These are phyloP conservation scores for Mortierella sp. DNA, from an alignment of 371 early-diverging fungal genomes.

Conservation along the genomic window DNA sequence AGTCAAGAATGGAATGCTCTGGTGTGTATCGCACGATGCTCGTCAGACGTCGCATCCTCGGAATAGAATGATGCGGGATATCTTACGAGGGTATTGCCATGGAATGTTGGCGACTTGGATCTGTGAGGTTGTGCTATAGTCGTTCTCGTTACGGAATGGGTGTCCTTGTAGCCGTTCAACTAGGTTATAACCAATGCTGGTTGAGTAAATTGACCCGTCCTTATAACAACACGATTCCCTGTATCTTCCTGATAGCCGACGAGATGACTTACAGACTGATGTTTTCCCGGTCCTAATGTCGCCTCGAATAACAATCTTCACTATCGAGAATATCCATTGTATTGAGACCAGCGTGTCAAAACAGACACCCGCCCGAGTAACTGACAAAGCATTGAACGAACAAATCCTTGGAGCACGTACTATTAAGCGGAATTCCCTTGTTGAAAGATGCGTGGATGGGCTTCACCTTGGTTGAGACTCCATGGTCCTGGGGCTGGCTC, in stretches of 20 bases:
- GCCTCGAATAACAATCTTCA: slow-evolving; percentile 75
- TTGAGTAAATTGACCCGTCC: too few species aligned
- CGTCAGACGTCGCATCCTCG: neutral
- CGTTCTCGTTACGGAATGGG: slow-evolving; percentile 55
- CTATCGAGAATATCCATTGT: slow-evolving; percentile 45
- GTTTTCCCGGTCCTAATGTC: slow-evolving; percentile 76
- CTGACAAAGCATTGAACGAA: too few species aligned
- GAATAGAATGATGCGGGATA: neutral
- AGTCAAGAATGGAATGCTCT: too few species aligned
- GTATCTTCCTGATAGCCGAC: too few species aligned
- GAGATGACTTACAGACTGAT: slow-evolving; percentile 61
- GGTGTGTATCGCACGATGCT: too few species aligned
- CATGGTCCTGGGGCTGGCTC: slow-evolving; percentile 33
- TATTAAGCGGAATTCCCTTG: slow-evolving; percentile 49
- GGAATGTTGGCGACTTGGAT: slow-evolving; percentile 77
- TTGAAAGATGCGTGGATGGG: slow-evolving; percentile 52
- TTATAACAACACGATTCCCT: too few species aligned
- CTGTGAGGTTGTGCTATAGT: slow-evolving; percentile 67
- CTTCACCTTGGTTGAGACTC: slow-evolving; percentile 43
- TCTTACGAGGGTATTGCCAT: slow-evolving; percentile 71
- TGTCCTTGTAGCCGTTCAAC: slow-evolving; percentile 70
- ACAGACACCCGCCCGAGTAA: too few species aligned
- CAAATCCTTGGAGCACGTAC: slow-evolving; percentile 10
- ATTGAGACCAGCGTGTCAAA: too few species aligned
- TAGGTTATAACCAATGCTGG: too few species aligned